A percentile compares a stretch with the other conserved stretches of the same genome.
phyloP scores from a whole-genome alignment of 257 asterid species.

The Gardenia jasminoides region DNA sequence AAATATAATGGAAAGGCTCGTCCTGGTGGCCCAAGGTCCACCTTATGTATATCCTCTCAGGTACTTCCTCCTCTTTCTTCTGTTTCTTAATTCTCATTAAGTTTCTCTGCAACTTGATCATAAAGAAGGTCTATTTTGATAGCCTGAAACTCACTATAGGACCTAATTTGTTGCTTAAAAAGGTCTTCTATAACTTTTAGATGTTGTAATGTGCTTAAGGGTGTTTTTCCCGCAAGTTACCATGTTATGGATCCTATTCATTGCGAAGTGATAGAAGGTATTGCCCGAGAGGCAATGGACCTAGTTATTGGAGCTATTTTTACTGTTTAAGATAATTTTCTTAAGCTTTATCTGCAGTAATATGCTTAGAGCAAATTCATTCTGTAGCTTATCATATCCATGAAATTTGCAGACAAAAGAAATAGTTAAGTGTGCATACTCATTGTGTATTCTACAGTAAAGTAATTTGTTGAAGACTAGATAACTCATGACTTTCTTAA shows the following conservation, averaged over 20 bases:
- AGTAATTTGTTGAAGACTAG: neutral
- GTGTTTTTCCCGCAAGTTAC: neutral
- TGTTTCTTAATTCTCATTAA: neutral
- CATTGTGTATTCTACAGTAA: neutral
- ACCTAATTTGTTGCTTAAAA: too few relatives aligned
- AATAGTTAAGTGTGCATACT: neutral
- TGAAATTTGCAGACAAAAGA: too few relatives aligned
- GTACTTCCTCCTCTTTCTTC: constrained; percentile 26
- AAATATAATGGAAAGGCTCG: constrained; percentile 84
- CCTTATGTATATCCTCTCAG: constrained; percentile 96
- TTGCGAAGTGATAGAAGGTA: neutral
- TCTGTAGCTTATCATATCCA: neutral
- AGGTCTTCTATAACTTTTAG: too few relatives aligned
- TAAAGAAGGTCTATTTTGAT: neutral
- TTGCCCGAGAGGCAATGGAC: neutral
- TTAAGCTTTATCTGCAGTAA: neutral
- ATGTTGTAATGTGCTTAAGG: neutral
- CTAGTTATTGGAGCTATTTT: neutral
- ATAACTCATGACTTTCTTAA: neutral
- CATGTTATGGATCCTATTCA: neutral
- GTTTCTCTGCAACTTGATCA: neutral
- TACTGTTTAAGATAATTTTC: neutral
- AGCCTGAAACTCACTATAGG: neutral
- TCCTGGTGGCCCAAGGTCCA: constrained; percentile 88
- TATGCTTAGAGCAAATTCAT: neutral